A percentile compares a stretch with the other conserved stretches of the same genome.
Conservation (phyloP, 495 filamentous ascomycete species). For the Hypoxylon cercidicola region DNA sequence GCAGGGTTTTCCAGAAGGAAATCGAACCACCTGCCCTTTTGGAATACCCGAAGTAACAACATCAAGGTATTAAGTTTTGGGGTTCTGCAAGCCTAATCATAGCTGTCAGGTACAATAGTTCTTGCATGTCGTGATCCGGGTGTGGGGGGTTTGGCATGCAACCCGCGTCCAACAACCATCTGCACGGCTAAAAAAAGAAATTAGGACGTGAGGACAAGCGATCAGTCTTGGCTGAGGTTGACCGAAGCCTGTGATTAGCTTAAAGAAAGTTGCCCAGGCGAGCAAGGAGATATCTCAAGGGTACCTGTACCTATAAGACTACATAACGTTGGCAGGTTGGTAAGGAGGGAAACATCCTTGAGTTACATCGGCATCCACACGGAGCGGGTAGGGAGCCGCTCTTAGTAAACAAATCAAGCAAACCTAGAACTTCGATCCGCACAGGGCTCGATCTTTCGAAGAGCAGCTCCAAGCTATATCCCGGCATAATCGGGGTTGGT, state of each 20-base stretch:
- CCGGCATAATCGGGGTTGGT: conserved; percentile 12
- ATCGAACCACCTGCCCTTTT: conserved; percentile 28
- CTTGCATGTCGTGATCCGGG: conserved; percentile 24
- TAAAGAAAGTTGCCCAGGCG: conserved; percentile 8
- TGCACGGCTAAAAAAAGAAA: conserved; percentile 37
- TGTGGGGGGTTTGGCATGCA: conserved; percentile 31
- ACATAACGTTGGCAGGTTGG: neutral
- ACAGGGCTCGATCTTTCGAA: conserved; percentile 2
- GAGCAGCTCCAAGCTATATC: too few species aligned
- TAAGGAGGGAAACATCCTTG: conserved; percentile 15
- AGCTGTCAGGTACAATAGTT: conserved; percentile 35
- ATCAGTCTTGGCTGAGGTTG: conserved; percentile 25
- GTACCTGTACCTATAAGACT: too few species aligned
- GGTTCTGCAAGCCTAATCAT: conserved; percentile 19
- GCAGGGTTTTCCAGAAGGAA: conserved; percentile 1
- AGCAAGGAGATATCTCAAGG: conserved; percentile 8
- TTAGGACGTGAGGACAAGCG: conserved; percentile 3
- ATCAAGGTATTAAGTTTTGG: conserved; percentile 10
- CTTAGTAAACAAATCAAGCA: conserved; percentile 10
- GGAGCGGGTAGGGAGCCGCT: conserved; percentile 10
- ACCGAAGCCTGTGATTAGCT: conserved; percentile 23
- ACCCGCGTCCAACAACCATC: conserved; percentile 11
- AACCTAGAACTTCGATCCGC: neutral
- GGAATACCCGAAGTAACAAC: conserved; percentile 13
- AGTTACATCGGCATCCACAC: conserved; percentile 23